These are phyloP conservation scores for Fusarium fujikuroi DNA, from an alignment of 2,329 filamentous ascomycete genomes.

Conservation along the genomic window DNA sequence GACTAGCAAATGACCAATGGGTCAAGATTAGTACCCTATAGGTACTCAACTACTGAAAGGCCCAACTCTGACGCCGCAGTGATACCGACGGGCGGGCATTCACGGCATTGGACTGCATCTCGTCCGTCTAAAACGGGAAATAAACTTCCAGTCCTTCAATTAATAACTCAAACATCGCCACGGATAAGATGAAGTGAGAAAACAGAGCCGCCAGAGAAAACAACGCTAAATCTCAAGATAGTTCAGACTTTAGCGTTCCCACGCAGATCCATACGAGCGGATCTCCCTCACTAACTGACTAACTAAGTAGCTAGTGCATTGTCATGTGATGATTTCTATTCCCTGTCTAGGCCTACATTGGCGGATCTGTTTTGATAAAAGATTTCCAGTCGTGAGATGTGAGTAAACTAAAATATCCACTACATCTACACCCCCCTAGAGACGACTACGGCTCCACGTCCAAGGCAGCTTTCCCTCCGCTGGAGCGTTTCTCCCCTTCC, in stretches of 20 bases:
- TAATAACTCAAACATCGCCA: not conserved
- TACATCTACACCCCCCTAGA: constrained; percentile 10
- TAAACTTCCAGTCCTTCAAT: not conserved
- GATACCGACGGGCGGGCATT: not conserved
- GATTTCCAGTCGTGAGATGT: constrained; percentile 16
- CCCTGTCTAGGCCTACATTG: constrained; percentile 6
- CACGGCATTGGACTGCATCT: not conserved
- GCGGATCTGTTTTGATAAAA: not conserved
- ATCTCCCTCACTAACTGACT: not conserved
- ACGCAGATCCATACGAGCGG: constrained; percentile 13
- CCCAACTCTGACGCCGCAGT: not conserved
- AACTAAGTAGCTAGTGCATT: constrained; percentile 9
- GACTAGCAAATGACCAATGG: not conserved
- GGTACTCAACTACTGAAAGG: not conserved
- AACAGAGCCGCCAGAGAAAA: constrained; percentile 28
- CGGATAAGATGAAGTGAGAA: not conserved
- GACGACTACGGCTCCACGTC: constrained; percentile 38
- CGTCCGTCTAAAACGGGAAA: not conserved
- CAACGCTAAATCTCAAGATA: constrained; percentile 17
- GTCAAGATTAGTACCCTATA: not conserved
- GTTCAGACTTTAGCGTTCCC: not conserved
- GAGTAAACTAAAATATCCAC: not conserved
- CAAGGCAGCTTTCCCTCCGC: constrained; percentile 37
- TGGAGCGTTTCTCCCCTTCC: constrained; percentile 37
- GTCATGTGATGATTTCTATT: constrained; percentile 26